These are phyloP conservation scores for Candolleomyces aberdarensis DNA, from an alignment of 768 basidiomycete species.

Conservation along the genomic window DNA sequence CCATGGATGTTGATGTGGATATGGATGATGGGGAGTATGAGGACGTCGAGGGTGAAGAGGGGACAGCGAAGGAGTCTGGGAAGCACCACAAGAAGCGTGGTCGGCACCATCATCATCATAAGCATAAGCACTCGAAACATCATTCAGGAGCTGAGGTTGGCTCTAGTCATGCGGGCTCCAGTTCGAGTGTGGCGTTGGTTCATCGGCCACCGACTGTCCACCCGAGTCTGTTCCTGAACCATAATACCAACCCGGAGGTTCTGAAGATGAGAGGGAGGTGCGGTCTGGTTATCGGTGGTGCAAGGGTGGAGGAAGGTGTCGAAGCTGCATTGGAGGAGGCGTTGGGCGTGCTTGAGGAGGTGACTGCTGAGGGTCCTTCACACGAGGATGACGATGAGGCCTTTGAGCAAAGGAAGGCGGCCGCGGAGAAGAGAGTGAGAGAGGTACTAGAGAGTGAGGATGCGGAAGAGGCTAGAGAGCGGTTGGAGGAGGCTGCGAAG, in stretches of 20 bases:
- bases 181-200: neutral
- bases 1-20: neutral
- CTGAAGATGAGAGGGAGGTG: slow-evolving; percentile 48
- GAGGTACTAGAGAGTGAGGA: slow-evolving; percentile 42
- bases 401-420: neutral
- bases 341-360: neutral
- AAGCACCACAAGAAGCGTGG: neutral
- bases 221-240: neutral
- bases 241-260: slow-evolving; percentile 20
- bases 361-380: neutral
- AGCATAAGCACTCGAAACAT: neutral
- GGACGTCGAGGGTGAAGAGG: neutral
- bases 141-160: neutral
- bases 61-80: neutral
- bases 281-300: slow-evolving; percentile 55
- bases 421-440: slow-evolving; percentile 18
- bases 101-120: neutral
- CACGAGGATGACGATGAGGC: neutral
- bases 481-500: slow-evolving; percentile 40
- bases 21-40: neutral
- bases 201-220: neutral
- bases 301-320: slow-evolving; percentile 46
- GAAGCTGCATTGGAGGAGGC: slow-evolving; percentile 48
- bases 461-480: slow-evolving; percentile 55
- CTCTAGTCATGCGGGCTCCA: neutral